phyloP scores from a whole-genome alignment of 208 protist species.

The Leptomonas seymouri region DNA sequence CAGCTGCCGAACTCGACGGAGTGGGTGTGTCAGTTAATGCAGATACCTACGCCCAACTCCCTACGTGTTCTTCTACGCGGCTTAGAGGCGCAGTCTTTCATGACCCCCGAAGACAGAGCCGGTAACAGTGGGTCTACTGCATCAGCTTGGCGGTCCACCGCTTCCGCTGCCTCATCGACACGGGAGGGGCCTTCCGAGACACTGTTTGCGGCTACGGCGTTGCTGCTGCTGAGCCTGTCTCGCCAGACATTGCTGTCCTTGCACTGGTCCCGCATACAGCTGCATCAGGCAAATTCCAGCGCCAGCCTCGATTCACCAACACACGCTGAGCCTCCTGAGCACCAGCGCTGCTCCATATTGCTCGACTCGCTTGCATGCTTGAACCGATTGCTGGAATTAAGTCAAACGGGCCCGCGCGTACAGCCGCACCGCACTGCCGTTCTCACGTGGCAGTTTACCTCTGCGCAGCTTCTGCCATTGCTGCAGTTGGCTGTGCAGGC shows the following conservation, averaged over 20 bases:
- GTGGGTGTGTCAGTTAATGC: conserved; percentile 29
- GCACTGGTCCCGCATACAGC: conserved; percentile 12
- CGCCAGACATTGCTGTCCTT: conserved; percentile 33
- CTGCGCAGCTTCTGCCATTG: conserved; percentile 30
- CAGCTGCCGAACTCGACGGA: conserved; percentile 24
- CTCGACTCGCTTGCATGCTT: conserved; percentile 40
- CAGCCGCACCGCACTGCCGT: conserved; percentile 25
- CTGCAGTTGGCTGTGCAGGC: conserved; percentile 36
- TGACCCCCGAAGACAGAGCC: conserved; percentile 3
- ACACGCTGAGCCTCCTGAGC: not conserved
- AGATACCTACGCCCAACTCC: conserved; percentile 23
- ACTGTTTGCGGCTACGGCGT: conserved; percentile 33
- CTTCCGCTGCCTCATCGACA: conserved; percentile 13
- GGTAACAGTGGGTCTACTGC: not conserved
- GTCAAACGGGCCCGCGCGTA: conserved; percentile 15
- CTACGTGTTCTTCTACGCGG: conserved; percentile 30
- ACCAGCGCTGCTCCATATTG: conserved; percentile 15
- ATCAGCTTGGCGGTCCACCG: conserved; percentile 6
- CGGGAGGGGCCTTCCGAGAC: conserved; percentile 22
- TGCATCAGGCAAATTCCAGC: not conserved
- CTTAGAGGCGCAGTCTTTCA: conserved; percentile 30
- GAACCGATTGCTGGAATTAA: conserved; percentile 42
- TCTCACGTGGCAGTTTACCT: conserved; percentile 36
- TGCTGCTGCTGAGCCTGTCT: conserved; percentile 34
- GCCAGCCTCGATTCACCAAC: not conserved